phyloP scores from a whole-genome alignment of 352 stramenopile species.

The Phytophthora capsici region DNA sequence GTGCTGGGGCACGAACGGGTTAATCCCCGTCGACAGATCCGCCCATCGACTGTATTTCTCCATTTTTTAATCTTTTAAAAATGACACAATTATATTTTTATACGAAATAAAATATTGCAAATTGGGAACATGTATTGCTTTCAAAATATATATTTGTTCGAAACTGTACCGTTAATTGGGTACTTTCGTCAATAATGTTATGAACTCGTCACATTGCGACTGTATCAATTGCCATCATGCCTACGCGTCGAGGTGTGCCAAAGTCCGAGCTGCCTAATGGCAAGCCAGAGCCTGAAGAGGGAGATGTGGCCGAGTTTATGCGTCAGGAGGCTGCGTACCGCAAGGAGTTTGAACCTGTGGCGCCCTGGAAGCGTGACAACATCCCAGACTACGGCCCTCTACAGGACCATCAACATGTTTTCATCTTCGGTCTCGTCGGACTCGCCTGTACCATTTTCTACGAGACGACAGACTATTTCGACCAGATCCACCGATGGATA shows the following conservation, averaged over 20 bases:
- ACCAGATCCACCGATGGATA: constrained; percentile 69
- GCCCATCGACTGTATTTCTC: constrained; percentile 90
- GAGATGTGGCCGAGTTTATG: constrained; percentile 46
- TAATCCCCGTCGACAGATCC: constrained; percentile 86
- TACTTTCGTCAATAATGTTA: constrained; percentile 7
- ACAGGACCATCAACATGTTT: constrained; percentile 60
- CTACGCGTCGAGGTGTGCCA: constrained; percentile 10
- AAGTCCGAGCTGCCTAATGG: constrained; percentile 31
- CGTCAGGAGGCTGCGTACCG: constrained; percentile 59
- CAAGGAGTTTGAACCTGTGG: constrained; percentile 77
- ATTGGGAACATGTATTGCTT: too few species aligned
- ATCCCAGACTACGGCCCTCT: constrained; percentile 85
- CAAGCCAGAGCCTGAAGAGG: constrained; percentile 9
- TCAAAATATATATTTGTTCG: too few species aligned
- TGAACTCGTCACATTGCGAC: constrained; percentile 9
- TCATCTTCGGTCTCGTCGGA: constrained; percentile 77
- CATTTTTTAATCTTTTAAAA: constrained; percentile 48
- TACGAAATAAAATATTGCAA: not conserved
- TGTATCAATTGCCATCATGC: constrained; percentile 24
- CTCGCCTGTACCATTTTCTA: constrained; percentile 71
- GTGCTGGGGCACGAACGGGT: constrained; percentile 86
- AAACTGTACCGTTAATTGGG: not conserved
- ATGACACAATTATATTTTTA: not conserved
- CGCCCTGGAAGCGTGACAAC: constrained; percentile 79
- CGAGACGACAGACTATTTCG: constrained; percentile 79